phyloP scores from a whole-genome alignment of 495 filamentous ascomycete genomes.

The Monascus purpureus region DNA sequence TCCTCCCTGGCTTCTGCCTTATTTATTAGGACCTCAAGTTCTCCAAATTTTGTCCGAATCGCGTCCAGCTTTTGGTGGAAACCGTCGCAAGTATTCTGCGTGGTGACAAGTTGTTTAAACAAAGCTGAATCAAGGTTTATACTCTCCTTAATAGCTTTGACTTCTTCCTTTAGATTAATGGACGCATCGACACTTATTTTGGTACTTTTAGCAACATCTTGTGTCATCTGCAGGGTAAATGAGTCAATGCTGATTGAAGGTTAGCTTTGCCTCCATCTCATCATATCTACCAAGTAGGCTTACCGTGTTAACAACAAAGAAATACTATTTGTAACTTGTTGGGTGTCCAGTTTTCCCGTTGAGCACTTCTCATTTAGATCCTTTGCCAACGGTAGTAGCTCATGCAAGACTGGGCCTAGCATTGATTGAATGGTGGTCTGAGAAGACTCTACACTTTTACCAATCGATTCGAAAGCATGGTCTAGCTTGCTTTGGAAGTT shows the following conservation, averaged over 20 bases:
- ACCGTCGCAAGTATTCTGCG: conserved; percentile 2
- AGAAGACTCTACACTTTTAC: conserved; percentile 3
- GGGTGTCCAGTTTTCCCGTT: conserved; percentile 7
- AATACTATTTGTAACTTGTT: conserved; percentile 8
- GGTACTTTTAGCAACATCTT: conserved; percentile 4
- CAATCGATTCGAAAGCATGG: conserved; percentile 5
- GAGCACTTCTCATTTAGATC: conserved; percentile 9
- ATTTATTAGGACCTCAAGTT: conserved; percentile 8
- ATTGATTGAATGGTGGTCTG: conserved; percentile 6
- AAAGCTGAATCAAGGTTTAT: conserved; percentile 13
- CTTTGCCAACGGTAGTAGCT: conserved; percentile 8
- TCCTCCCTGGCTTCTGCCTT: conserved; percentile 6
- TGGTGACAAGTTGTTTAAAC: conserved; percentile 11
- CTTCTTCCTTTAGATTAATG: conserved; percentile 7
- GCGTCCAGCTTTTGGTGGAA: conserved; percentile 9
- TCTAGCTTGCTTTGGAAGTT: conserved; percentile 11
- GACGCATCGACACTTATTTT: conserved; percentile 7
- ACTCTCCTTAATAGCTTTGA: conserved; percentile 7
- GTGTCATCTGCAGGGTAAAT: conserved; percentile 7
- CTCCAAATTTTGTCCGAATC: conserved; percentile 9
- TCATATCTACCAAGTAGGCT: too few relatives aligned
- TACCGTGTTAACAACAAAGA: conserved; percentile 11
- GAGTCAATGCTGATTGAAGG: conserved; percentile 8
- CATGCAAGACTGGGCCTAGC: conserved; percentile 6
- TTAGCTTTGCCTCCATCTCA: not conserved